Evolutionary conservation across 2,329 filamentous ascomycete species (phyloP), one percentile per base, ranked within the genome.

Genomic region (Phoma herbarum): DNA sequence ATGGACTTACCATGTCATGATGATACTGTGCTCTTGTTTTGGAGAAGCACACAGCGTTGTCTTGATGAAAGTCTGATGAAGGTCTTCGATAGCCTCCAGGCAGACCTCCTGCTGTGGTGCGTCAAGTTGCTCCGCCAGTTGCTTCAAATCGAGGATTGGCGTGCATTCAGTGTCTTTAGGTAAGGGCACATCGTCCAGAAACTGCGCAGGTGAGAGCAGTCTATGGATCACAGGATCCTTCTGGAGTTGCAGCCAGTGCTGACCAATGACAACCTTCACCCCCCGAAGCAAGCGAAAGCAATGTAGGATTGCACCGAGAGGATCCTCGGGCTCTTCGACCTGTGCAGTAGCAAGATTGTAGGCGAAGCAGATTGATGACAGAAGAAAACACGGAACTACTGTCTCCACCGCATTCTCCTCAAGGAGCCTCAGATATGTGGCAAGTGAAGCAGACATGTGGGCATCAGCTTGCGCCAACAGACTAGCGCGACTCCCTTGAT

Each of bases 261-360:
- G 57, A 6, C 63, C 52, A 10, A 71, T 62, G 25, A 68, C 69
- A 6, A 72, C 48, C 43, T 62, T 65, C 23, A 74, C 67, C 14
- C 71, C 71, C 22, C 71, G 68, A 11, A 72, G 53, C 9, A 74
- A 48, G 50, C 67, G 67, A 53, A 74, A 72, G 59, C 70, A 72
- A 39, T 74, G 71, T 25, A 70, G 60, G 16, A 74, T 59, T 23
- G 66, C 64, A 14, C 53, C 51, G 12, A 74, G 64, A 8, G 71
- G 66, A 52, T 74, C 66, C 18, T 71, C 69, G 22, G 70, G 68
- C 39, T 60, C 60, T 41, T 70, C 66, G 5, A 72, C 52, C 28
- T 68, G 68, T 10, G 67, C 70, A 9, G 66, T 67, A 10, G 61
- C 70, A 47, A 74, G 66, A 48, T 73, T 71, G 60, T 74, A 74